phyloP scores from a whole-genome alignment of 176 grass and related monocot genomes.

The Lolium rigidum region DNA sequence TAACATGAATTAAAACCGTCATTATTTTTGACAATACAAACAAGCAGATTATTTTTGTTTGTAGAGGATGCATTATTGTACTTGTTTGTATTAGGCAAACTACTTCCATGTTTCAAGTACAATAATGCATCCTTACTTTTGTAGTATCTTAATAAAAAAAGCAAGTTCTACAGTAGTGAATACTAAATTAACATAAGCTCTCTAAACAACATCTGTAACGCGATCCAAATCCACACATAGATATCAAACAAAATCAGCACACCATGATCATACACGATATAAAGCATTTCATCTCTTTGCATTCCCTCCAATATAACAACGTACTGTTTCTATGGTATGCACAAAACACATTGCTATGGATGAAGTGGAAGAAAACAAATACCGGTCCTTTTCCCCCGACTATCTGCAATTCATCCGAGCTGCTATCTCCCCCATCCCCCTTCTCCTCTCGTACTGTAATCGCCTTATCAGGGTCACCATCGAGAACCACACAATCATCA shows the following conservation, averaged over 20 bases:
- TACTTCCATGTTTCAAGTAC: constrained; percentile 16
- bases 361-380: constrained; percentile 42
- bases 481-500: constrained; percentile 81
- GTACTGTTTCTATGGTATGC: constrained; percentile 10
- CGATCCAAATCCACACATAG: background rate
- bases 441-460: constrained; percentile 35
- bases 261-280: constrained; percentile 15
- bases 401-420: constrained; percentile 79
- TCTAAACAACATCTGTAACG: background rate
- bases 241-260: constrained; percentile 3
- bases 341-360: constrained; percentile 20
- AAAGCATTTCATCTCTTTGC: constrained; percentile 25
- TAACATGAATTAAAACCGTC: background rate
- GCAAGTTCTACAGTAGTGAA: background rate
- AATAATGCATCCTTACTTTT: constrained; percentile 28
- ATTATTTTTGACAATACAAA: constrained; percentile 11
- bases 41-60: too few relatives aligned
- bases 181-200: constrained; percentile 4
- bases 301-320: constrained; percentile 17
- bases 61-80: too few relatives aligned
- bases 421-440: constrained; percentile 37
- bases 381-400: constrained; percentile 91
- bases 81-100: too few relatives aligned
- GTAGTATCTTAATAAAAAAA: constrained; percentile 10
- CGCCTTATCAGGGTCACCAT: constrained; percentile 65